phyloP scores from a whole-genome alignment of 2,329 filamentous ascomycete species.

The Cladosporium sp. region DNA sequence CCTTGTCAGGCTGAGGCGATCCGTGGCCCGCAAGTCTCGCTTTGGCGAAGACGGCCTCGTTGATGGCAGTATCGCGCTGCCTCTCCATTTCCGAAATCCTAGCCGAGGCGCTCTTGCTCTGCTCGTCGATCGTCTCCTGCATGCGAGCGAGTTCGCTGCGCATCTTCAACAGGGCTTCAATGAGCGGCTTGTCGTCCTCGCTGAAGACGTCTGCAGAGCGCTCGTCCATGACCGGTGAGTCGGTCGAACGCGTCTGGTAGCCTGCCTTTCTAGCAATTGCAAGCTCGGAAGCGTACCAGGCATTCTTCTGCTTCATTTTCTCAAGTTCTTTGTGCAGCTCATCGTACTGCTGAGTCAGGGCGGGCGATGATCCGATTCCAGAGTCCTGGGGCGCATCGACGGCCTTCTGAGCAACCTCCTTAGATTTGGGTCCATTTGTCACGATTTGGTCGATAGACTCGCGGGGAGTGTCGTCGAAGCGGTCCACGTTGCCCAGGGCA shows the following conservation, averaged over 20 bases:
- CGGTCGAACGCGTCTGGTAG: constrained; percentile 61
- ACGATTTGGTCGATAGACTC: constrained; percentile 18
- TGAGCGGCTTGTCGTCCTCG: constrained; percentile 84
- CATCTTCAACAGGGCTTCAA: constrained; percentile 91
- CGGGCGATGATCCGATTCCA: constrained; percentile 55
- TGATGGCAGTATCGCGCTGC: constrained; percentile 88
- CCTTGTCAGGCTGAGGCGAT: constrained; percentile 42
- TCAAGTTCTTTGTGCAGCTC: constrained; percentile 83
- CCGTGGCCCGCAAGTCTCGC: constrained; percentile 81
- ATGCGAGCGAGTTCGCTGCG: constrained; percentile 82
- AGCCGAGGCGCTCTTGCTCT: constrained; percentile 76
- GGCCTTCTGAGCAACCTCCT: constrained; percentile 22
- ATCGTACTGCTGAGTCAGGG: constrained; percentile 59
- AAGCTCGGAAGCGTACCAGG: constrained; percentile 94
- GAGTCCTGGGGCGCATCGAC: constrained; percentile 53
- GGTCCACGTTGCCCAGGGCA: constrained; percentile 11
- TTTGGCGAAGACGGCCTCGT: constrained; percentile 90
- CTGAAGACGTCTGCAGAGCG: constrained; percentile 72
- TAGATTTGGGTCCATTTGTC: constrained; percentile 23
- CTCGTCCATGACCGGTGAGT: constrained; percentile 69
- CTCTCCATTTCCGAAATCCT: constrained; percentile 91
- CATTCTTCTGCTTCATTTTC: constrained; percentile 74
- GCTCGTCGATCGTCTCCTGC: constrained; percentile 81
- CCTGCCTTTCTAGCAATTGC: constrained; percentile 86
- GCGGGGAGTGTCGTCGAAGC: constrained; percentile 14